Evolutionary conservation across 1,284 basidiomycete species (phyloP).

Genomic region (Cutaneotrichosporon daszewskae): DNA sequence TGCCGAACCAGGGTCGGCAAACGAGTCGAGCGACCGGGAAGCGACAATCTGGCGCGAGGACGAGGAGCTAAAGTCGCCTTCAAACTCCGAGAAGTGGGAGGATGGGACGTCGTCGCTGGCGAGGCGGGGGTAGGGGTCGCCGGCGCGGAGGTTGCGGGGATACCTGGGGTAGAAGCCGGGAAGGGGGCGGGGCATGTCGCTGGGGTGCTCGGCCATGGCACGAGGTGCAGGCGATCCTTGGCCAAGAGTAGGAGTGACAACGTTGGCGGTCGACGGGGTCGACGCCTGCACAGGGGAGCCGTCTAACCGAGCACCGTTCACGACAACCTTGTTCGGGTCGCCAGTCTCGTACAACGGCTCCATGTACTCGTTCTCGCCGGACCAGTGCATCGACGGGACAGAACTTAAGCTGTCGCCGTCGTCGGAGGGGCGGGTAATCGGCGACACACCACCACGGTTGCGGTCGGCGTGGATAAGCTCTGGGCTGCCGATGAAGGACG

Average conservation of each 20-base stretch:
- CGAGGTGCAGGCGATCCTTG: too few relatives aligned
- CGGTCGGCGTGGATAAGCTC: conserved; percentile 1
- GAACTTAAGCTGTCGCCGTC: conserved; percentile 13
- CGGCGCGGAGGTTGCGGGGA: conserved; percentile 31
- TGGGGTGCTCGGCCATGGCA: not conserved
- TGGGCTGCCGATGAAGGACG: conserved; percentile 5
- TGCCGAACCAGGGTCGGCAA: conserved; percentile 12
- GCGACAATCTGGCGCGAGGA: not conserved
- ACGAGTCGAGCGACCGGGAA: conserved; percentile 13
- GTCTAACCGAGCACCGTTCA: not conserved
- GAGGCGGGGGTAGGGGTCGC: conserved; percentile 19
- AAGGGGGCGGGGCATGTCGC: conserved; percentile 28
- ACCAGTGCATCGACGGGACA: conserved; percentile 44
- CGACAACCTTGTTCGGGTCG: not conserved
- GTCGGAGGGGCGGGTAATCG: not conserved
- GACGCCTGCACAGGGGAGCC: not conserved
- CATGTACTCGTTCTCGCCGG: conserved; percentile 33
- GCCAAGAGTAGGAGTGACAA: not conserved
- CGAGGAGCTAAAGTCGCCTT: not conserved
- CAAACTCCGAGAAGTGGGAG: conserved; percentile 15
- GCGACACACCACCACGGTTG: not conserved
- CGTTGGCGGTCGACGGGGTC: not conserved
- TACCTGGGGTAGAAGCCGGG: conserved; percentile 44
- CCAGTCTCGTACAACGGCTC: conserved; percentile 8
- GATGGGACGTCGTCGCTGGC: conserved; percentile 29